phyloP scores from a whole-genome alignment of 208 protist species.

The Acanthamoeba castellanii region DNA sequence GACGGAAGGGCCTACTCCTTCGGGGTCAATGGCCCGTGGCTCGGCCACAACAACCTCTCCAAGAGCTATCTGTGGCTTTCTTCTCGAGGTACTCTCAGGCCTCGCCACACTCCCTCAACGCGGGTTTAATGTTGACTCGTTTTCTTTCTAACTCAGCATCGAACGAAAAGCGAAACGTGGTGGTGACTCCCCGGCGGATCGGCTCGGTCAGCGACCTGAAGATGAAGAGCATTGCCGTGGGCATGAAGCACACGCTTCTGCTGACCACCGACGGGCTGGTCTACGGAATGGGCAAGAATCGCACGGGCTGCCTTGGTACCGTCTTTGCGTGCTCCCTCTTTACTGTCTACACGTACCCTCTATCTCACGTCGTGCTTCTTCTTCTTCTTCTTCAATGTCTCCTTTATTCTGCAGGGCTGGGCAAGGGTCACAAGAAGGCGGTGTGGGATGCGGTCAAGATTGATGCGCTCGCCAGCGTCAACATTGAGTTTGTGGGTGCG shows the following conservation, averaged over 20 bases:
- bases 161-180: background rate
- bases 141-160: background rate
- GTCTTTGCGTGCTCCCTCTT: background rate
- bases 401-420: background rate
- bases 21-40: slow-evolving; percentile 19
- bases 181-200: background rate
- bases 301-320: background rate
- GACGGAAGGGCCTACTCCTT: slow-evolving; percentile 19
- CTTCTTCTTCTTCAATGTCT: too few relatives aligned
- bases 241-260: slow-evolving; percentile 18
- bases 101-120: background rate
- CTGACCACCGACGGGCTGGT: slow-evolving; percentile 17
- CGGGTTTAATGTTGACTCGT: too few relatives aligned
- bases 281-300: slow-evolving; percentile 3
- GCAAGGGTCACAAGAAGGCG: background rate
- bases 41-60: slow-evolving; percentile 26
- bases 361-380: background rate
- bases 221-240: slow-evolving; percentile 39
- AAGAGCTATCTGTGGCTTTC: background rate
- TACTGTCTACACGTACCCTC: background rate
- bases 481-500: background rate
- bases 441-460: slow-evolving; percentile 8
- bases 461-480: background rate
- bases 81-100: background rate
- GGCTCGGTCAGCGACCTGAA: background rate